These are phyloP conservation scores for Alternaria sp. DNA, from an alignment of 2,329 filamentous ascomycete genomes.

Conservation along the genomic window DNA sequence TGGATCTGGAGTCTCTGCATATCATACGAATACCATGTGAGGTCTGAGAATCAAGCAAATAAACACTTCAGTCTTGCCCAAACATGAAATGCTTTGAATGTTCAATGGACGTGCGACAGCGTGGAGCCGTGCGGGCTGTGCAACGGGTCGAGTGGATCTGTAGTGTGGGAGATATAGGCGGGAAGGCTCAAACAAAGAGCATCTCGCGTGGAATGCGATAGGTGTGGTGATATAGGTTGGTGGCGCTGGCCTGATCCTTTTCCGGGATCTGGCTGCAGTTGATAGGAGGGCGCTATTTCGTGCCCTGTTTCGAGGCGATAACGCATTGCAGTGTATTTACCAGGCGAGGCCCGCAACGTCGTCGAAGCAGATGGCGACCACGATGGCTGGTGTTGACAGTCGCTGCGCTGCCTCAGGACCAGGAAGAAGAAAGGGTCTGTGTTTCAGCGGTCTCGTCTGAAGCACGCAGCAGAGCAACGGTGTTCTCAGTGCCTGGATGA, in stretches of 20 bases:
- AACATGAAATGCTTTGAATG: neutral
- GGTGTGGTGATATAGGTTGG: neutral
- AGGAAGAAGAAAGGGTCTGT: slow-evolving; percentile 7
- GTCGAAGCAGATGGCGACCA: neutral
- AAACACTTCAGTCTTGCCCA: slow-evolving; percentile 20
- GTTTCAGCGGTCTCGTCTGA: slow-evolving; percentile 12
- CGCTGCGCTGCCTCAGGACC: slow-evolving; percentile 4
- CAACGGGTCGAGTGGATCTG: neutral
- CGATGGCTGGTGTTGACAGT: neutral
- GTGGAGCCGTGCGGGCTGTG: neutral
- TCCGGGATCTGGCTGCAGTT: neutral
- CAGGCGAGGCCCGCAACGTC: neutral
- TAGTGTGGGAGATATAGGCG: neutral
- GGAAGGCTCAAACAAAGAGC: neutral
- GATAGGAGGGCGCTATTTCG: neutral
- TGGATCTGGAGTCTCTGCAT: slow-evolving; percentile 40
- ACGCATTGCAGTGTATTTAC: slow-evolving; percentile 1
- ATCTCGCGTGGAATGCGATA: neutral
- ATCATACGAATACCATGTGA: slow-evolving; percentile 42
- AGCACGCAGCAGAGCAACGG: neutral
- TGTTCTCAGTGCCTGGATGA: neutral
- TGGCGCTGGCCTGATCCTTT: slow-evolving; percentile 4
- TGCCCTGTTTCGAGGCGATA: slow-evolving; percentile 2
- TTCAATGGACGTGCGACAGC: neutral
- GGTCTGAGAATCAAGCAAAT: slow-evolving; percentile 23